These are phyloP conservation scores for Prunus dulcis DNA, from an alignment of 306 rosid species.

Conservation along the genomic window DNA sequence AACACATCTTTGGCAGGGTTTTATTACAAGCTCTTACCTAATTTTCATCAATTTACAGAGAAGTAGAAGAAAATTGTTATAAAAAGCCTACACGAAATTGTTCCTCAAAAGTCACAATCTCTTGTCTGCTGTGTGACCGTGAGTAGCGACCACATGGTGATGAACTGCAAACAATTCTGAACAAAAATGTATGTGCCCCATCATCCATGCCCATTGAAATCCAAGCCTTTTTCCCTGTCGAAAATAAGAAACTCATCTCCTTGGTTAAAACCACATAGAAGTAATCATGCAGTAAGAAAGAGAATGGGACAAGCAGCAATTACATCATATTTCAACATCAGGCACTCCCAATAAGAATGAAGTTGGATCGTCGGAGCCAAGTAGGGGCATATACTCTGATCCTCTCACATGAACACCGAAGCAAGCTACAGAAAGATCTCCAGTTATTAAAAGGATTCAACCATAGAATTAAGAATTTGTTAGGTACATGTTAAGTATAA, in stretches of 20 bases:
- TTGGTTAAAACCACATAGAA: neutral
- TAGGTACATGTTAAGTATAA: neutral
- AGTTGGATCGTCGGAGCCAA: constrained; percentile 66
- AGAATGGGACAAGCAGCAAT: constrained; percentile 4
- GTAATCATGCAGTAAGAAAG: neutral
- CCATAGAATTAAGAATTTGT: neutral
- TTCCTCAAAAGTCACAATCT: neutral
- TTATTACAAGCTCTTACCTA: neutral
- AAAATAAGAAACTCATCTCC: neutral
- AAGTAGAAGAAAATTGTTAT: neutral
- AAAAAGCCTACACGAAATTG: neutral
- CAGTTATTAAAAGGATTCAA: neutral
- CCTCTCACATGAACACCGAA: constrained; percentile 93
- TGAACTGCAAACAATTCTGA: neutral
- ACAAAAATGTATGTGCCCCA: neutral
- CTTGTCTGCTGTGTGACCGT: neutral
- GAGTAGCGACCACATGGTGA: neutral
- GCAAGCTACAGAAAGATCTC: constrained; percentile 66
- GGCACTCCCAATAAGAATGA: constrained; percentile 71
- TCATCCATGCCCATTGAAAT: neutral
- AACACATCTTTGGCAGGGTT: neutral
- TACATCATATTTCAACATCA: constrained; percentile 63
- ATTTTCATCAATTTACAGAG: neutral
- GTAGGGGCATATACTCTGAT: constrained; percentile 82
- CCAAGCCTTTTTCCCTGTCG: neutral